Percentiles rank a stretch among this genome's conserved stretches.
Evolutionary conservation across 805 yeast species (phyloP).

Genomic region (Middelhovenomyces tepae): DNA sequence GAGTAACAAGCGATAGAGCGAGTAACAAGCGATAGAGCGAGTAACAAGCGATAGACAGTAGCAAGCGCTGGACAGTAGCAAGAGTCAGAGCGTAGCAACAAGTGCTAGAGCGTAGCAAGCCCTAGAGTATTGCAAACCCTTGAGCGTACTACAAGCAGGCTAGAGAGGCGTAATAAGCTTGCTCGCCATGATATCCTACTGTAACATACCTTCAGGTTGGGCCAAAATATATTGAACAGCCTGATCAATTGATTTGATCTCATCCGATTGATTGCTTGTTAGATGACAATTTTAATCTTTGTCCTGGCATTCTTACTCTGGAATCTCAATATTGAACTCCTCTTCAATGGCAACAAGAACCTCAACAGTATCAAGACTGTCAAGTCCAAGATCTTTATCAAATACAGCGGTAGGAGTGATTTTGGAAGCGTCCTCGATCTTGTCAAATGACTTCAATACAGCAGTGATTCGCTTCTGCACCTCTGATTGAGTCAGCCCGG

Average conservation of each 20-base stretch:
- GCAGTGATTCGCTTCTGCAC: conserved; percentile 74
- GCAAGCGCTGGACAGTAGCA: no score
- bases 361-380: conserved; percentile 88
- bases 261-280: conserved; percentile 62
- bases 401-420: conserved; percentile 33
- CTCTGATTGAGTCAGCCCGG: conserved; percentile 63
- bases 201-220: conserved; percentile 27
- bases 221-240: conserved; percentile 72
- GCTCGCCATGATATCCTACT: background rate
- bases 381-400: conserved; percentile 60
- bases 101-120: no score
- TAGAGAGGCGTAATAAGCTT: no score
- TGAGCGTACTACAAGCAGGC: no score
- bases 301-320: conserved; percentile 39
- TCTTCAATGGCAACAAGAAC: conserved; percentile 91
- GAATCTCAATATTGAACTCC: conserved; percentile 44
- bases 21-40: no score
- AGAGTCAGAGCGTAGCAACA: no score
- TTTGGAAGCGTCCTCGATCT: conserved; percentile 38
- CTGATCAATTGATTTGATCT: conserved; percentile 79
- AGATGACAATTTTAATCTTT: conserved; percentile 1
- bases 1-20: no score
- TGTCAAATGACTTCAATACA: conserved; percentile 58
- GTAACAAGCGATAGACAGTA: no score
- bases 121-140: no score